A percentile compares a stretch with the other conserved stretches of the same genome.
These are phyloP conservation scores for Naganishia randhawae DNA, from an alignment of 768 basidiomycete genomes.

Conservation along the genomic window DNA sequence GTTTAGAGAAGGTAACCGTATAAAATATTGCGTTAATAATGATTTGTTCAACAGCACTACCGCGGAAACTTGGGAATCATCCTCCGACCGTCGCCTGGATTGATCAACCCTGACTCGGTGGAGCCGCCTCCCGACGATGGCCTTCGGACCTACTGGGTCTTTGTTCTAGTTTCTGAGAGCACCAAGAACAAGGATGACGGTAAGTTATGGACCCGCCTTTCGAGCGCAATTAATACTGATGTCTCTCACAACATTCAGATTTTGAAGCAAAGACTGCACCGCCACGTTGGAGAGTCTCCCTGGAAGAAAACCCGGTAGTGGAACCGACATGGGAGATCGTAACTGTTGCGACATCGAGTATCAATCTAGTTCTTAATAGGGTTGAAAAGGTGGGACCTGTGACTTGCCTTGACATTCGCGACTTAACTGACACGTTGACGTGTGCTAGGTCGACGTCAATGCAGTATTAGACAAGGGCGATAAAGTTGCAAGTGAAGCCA, in stretches of 20 bases:
- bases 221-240: not conserved
- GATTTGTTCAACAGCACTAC: slow-evolving; percentile 62
- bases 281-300: slow-evolving; percentile 72
- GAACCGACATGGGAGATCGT: slow-evolving; percentile 66
- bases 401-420: not conserved
- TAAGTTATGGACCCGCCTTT: not conserved
- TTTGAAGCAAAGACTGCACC: slow-evolving; percentile 59
- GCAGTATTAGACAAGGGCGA: slow-evolving; percentile 68
- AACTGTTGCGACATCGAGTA: slow-evolving; percentile 65
- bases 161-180: slow-evolving; percentile 66
- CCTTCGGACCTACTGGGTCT: slow-evolving; percentile 61
- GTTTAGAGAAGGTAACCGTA: not conserved
- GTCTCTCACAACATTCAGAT: slow-evolving; percentile 53
- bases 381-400: slow-evolving; percentile 61
- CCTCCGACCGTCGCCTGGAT: slow-evolving; percentile 60
- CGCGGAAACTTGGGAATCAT: slow-evolving; percentile 65
- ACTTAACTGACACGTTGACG: not conserved
- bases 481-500: slow-evolving; percentile 56
- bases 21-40: not conserved
- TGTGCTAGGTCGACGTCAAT: slow-evolving; percentile 63
- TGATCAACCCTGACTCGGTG: slow-evolving; percentile 37
- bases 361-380: slow-evolving; percentile 68
- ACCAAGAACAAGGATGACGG: slow-evolving; percentile 58
- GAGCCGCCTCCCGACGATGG: slow-evolving; percentile 56
- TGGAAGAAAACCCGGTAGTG: slow-evolving; percentile 54